Evolutionary conservation across 1,284 basidiomycete species (phyloP).

Genomic region (Ganoderma leucocontextum): DNA sequence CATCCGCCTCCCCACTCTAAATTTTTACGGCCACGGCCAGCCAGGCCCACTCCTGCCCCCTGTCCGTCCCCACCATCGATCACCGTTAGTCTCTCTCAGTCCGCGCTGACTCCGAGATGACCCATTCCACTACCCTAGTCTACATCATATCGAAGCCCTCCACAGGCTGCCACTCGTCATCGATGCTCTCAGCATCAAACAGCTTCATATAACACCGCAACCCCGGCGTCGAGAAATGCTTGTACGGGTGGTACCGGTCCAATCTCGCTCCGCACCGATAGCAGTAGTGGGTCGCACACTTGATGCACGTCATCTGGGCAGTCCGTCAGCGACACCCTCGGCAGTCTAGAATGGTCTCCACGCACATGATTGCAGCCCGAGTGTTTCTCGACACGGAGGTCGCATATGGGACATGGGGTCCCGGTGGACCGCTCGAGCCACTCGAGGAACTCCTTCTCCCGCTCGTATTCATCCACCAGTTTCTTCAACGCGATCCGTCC

Average conservation of each 20-base stretch:
- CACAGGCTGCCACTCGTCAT: constrained; percentile 62
- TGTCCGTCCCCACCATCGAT: constrained; percentile 20
- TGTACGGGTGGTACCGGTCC: constrained; percentile 62
- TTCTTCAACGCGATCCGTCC: constrained; percentile 63
- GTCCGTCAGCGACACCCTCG: constrained; percentile 15
- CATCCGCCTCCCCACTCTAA: constrained; percentile 7
- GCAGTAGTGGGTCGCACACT: constrained; percentile 79
- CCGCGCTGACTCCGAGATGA: constrained; percentile 6
- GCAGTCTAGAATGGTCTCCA: constrained; percentile 26
- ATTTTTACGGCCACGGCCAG: constrained; percentile 23
- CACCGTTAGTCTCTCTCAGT: constrained; percentile 6
- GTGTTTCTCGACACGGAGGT: constrained; percentile 75
- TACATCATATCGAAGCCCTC: constrained; percentile 50
- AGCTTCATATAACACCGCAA: constrained; percentile 67
- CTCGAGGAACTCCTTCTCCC: constrained; percentile 70
- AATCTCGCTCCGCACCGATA: constrained; percentile 75
- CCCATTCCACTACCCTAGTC: constrained; percentile 7
- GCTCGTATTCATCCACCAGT: constrained; percentile 66
- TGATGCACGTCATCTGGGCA: constrained; percentile 74
- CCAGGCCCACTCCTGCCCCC: constrained; percentile 11
- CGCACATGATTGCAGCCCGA: constrained; percentile 81
- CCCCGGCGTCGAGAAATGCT: constrained; percentile 70
- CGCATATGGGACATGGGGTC: constrained; percentile 75
- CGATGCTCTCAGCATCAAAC: constrained; percentile 61
- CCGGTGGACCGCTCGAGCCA: constrained; percentile 68